phyloP scores from a whole-genome alignment of 169 alveolate genomes.

The Theileria parva region DNA sequence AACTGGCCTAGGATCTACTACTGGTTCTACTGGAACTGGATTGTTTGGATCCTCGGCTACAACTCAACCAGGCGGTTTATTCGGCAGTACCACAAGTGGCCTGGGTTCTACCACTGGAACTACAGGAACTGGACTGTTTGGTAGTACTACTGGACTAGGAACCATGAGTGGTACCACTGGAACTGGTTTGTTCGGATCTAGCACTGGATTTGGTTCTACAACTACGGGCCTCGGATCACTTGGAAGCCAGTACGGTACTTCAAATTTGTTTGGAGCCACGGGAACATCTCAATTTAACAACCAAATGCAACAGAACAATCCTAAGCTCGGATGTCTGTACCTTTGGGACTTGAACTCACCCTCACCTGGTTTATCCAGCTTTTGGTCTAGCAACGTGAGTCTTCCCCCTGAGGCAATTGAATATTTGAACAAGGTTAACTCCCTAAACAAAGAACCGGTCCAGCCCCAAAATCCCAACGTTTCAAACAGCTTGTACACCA shows the following conservation, averaged over 20 bases:
- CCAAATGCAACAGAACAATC: background rate
- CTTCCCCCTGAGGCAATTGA: slow-evolving; percentile 62
- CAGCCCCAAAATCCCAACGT: background rate
- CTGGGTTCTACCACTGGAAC: slow-evolving; percentile 28
- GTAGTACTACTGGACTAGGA: slow-evolving; percentile 25
- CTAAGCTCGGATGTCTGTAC: slow-evolving; percentile 24
- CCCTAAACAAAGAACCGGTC: slow-evolving; percentile 2
- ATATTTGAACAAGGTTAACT: slow-evolving; percentile 29
- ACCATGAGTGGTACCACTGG: slow-evolving; percentile 20
- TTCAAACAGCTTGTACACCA: background rate
- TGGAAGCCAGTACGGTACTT: background rate
- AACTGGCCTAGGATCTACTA: slow-evolving; percentile 2
- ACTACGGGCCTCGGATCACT: slow-evolving; percentile 2
- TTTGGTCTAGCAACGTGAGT: slow-evolving; percentile 52
- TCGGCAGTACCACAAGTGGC: slow-evolving; percentile 20
- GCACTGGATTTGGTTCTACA: background rate
- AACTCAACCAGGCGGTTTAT: slow-evolving; percentile 42
- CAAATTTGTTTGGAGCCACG: background rate
- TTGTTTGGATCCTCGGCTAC: slow-evolving; percentile 38
- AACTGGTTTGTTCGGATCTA: background rate
- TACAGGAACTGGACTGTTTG: slow-evolving; percentile 44
- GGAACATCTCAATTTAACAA: background rate
- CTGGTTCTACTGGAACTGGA: slow-evolving; percentile 37
- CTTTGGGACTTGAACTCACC: slow-evolving; percentile 41
- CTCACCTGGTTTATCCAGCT: slow-evolving; percentile 55